Base-by-base conservation (phyloP, 495 filamentous ascomycete species). In the Penicillium samsonianum region DNA sequence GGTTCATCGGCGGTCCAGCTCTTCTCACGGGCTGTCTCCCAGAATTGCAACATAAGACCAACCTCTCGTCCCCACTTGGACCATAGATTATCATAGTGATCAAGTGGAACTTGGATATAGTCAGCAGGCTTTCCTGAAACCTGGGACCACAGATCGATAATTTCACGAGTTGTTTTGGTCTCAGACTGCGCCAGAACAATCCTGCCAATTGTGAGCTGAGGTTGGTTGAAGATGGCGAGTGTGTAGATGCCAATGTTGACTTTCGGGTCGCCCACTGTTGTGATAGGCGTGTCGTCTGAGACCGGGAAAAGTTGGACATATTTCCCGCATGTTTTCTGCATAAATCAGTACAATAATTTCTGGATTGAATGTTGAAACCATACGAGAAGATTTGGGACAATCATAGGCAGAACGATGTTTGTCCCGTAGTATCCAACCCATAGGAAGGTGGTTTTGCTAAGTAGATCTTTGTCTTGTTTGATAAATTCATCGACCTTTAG, bases 181-280 rank as follows among this genome's bases (percentile, higher is more conserved):
- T 75, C 73, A 0, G 58, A 55, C 5, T 50, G 20, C 1, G 69
- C 71, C 5, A 70, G 31, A 2, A 80, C 77, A 35, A 68, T 56
- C 17, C 55, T 67, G 5, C 65, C 70, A 3, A 43, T 40, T 9
- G 70, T 73, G 47, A 69, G 61, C 4, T 64, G 60, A 0, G 72
- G 74, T 58, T 78, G 65, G 11, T 59, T 57, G 1, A 81, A 53
- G 28, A 79, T 73, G 8, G 75, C 66, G n/a, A 54, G 41, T 1
- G 72, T 71, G 53, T 77, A 78, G 16, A 67, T 41, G 0, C 71
- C 72, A 16, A 76, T 38, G 47, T 81, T 82, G 11, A 50, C 58
- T 3, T 11, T 52, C 17, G 67, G 64, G 43, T 79, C 73, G 5
- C 79, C 80, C 16, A 78, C 64, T 4, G 68, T 61, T 2, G 48